Conservation (phyloP, 257 asterid species). For the Avicennia marina region DNA sequence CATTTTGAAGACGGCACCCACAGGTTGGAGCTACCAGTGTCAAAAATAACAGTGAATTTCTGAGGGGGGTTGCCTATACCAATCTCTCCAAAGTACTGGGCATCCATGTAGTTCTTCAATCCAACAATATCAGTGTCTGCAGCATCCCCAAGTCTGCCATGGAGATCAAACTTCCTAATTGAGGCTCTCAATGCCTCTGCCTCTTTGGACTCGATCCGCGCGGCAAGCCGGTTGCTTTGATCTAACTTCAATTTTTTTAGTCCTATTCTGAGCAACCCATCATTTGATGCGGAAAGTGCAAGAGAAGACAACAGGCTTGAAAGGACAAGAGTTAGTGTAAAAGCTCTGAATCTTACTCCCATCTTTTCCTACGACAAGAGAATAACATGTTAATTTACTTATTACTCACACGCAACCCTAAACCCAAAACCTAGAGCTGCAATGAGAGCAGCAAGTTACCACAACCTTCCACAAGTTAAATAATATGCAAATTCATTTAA, state of each 20-base stretch:
- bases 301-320: conserved; percentile 50
- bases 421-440: not conserved
- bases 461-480: no score
- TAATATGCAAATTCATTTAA: no score
- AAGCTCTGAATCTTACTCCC: conserved; percentile 39
- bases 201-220: conserved; percentile 67
- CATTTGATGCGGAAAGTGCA: conserved; percentile 56
- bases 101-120: conserved; percentile 92
- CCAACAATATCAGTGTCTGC: conserved; percentile 69
- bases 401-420: no score
- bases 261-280: conserved; percentile 75
- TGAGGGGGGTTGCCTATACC: conserved; percentile 86
- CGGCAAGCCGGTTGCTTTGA: conserved; percentile 67
- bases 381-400: conserved; percentile 5
- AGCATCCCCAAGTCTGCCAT: conserved; percentile 47
- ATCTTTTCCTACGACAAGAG: conserved; percentile 44
- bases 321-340: conserved; percentile 37
- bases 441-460: no score
- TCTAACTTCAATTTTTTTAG: conserved; percentile 74
- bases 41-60: conserved; percentile 88
- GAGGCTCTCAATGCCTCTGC: conserved; percentile 51
- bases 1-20: conserved; percentile 97
- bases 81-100: conserved; percentile 95
- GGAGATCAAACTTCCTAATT: conserved; percentile 49
- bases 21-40: conserved; percentile 93